Evolutionary conservation across 208 protist genomes (phyloP).

Genomic region (Leishmania gerbilli): DNA sequence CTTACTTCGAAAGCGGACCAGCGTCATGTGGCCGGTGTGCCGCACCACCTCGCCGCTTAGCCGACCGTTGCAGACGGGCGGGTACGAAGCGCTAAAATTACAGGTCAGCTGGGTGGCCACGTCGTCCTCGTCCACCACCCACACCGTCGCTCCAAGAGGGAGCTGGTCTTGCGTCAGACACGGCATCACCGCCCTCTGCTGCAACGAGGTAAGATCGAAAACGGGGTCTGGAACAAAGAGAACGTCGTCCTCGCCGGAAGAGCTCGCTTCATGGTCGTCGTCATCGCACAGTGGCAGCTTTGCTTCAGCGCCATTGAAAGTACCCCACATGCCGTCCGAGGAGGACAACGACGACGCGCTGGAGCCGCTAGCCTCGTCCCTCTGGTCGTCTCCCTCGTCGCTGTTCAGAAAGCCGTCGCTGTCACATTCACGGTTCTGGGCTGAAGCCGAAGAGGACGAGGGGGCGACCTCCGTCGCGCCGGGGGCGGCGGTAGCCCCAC

Average conservation of each 20-base stretch:
- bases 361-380: background rate
- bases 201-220: slow-evolving; percentile 36
- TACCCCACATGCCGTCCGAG: slow-evolving; percentile 48
- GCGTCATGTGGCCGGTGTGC: slow-evolving; percentile 62
- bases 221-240: slow-evolving; percentile 73
- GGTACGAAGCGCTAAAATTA: slow-evolving; percentile 60
- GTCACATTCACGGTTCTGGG: slow-evolving; percentile 27
- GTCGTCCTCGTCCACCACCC: slow-evolving; percentile 85
- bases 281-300: slow-evolving; percentile 18
- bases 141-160: slow-evolving; percentile 53
- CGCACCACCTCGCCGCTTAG: slow-evolving; percentile 51
- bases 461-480: background rate
- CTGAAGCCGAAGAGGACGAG: background rate
- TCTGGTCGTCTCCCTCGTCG: slow-evolving; percentile 1
- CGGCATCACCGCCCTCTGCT: slow-evolving; percentile 53
- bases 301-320: slow-evolving; percentile 29
- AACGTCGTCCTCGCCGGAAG: slow-evolving; percentile 37
- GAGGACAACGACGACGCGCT: slow-evolving; percentile 23
- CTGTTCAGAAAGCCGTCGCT: slow-evolving; percentile 24
- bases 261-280: slow-evolving; percentile 4
- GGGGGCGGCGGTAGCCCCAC: background rate
- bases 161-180: slow-evolving; percentile 43
- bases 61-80: slow-evolving; percentile 75
- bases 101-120: slow-evolving; percentile 67
- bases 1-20: slow-evolving; percentile 56